Percentiles rank a stretch among this genome's conserved stretches.
phyloP scores from a whole-genome alignment of 441 rosid species.

The Aleurites moluccanus region DNA sequence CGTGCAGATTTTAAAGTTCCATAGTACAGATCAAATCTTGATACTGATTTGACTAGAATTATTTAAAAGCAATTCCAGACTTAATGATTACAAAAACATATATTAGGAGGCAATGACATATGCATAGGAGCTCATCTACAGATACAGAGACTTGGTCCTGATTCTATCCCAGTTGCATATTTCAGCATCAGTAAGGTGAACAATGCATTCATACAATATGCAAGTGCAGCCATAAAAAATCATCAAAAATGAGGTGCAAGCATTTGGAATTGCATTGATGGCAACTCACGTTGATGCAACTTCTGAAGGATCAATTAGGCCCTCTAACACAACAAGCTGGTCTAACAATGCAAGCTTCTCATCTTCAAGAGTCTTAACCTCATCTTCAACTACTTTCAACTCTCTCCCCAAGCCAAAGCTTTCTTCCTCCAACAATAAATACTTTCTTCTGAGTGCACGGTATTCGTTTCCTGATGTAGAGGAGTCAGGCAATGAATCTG shows the following conservation, averaged over 20 bases:
- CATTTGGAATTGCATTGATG: background rate
- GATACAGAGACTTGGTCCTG: no score
- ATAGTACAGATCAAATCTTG: no score
- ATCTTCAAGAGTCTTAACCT: slow-evolving; percentile 69
- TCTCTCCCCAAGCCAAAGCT: slow-evolving; percentile 64
- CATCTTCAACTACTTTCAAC: slow-evolving; percentile 58
- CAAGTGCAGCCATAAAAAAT: slow-evolving; percentile 10
- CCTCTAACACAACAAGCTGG: slow-evolving; percentile 90
- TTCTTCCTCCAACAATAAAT: slow-evolving; percentile 79
- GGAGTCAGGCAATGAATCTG: slow-evolving; percentile 68
- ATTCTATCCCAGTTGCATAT: no score
- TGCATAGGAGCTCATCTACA: background rate
- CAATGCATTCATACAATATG: slow-evolving; percentile 3
- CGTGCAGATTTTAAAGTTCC: no score
- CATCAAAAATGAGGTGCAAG: background rate
- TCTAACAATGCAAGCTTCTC: slow-evolving; percentile 79
- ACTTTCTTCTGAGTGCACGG: slow-evolving; percentile 66
- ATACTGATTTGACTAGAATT: no score
- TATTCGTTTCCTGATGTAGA: slow-evolving; percentile 64
- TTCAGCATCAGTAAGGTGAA: no score
- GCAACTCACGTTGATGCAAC: slow-evolving; percentile 31
- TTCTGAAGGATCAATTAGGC: slow-evolving; percentile 76
- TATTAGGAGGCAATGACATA: background rate
- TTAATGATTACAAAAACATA: no score
- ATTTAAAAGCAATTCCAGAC: no score